phyloP scores from a whole-genome alignment of 129 eudicot species.

The Calendula officinalis region DNA sequence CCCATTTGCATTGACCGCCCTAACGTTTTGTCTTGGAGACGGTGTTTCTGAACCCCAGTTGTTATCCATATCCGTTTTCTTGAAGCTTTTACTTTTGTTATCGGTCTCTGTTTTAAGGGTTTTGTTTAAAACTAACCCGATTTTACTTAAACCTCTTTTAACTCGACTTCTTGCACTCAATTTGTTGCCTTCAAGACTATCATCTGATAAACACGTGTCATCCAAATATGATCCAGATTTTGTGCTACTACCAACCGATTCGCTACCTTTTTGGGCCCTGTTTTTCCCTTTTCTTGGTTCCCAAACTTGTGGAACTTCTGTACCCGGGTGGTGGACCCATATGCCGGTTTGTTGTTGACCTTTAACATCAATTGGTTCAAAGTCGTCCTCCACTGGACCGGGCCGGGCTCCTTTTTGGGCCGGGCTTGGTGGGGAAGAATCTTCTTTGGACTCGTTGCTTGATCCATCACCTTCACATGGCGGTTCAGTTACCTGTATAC shows the following conservation, averaged over 20 bases:
- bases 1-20: conserved; percentile 45
- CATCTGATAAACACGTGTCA: conserved; percentile 27
- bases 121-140: conserved; percentile 30
- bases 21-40: conserved; percentile 55
- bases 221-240: conserved; percentile 23
- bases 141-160: conserved; percentile 35
- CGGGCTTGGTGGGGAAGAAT: conserved; percentile 29
- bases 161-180: conserved; percentile 20
- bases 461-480: conserved; percentile 34
- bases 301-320: conserved; percentile 80
- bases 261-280: conserved; percentile 31
- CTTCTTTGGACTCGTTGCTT: conserved; percentile 27
- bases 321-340: conserved; percentile 91
- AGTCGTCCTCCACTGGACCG: conserved; percentile 44
- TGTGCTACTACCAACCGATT: conserved; percentile 31
- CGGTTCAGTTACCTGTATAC: conserved; percentile 41
- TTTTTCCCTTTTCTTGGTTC: conserved; percentile 77
- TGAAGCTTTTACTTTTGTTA: conserved; percentile 15
- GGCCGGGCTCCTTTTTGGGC: conserved; percentile 30
- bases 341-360: conserved; percentile 77
- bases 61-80: conserved; percentile 21
- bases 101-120: conserved; percentile 29
- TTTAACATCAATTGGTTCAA: conserved; percentile 66
- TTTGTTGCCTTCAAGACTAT: conserved; percentile 28
- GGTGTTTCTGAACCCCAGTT: conserved; percentile 36